Conservation (phyloP, 2,329 filamentous ascomycete species). For the Septoria petroselini region DNA sequence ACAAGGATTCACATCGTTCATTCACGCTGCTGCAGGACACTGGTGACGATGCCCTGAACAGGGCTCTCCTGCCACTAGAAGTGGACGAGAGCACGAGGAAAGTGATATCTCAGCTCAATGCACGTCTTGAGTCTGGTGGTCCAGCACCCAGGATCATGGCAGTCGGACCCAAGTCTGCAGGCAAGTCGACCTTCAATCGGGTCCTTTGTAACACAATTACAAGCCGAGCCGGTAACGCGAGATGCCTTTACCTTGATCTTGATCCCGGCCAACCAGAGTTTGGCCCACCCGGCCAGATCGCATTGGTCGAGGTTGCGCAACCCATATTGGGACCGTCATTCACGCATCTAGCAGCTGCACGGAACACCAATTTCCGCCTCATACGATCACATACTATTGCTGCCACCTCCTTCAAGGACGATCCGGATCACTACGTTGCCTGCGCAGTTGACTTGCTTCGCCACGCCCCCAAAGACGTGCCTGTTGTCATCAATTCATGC, state of each 20-base stretch:
- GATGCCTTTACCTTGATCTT: conserved; percentile 62
- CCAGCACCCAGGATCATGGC: conserved; percentile 52
- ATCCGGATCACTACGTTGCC: conserved; percentile 64
- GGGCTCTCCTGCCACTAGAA: conserved; percentile 32
- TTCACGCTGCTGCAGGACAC: conserved; percentile 37
- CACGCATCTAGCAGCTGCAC: conserved; percentile 51
- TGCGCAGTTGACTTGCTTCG: conserved; percentile 63
- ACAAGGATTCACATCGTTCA: conserved; percentile 26
- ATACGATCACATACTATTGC: conserved; percentile 66
- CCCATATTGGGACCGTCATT: conserved; percentile 67
- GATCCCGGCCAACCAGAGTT: conserved; percentile 78
- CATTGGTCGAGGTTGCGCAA: conserved; percentile 59
- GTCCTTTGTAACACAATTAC: conserved; percentile 65
- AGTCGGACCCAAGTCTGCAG: conserved; percentile 68
- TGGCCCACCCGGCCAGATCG: conserved; percentile 65
- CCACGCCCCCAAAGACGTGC: conserved; percentile 50
- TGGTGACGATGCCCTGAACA: conserved; percentile 25
- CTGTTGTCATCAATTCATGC: conserved; percentile 70
- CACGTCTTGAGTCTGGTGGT: conserved; percentile 28
- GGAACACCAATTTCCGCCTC: conserved; percentile 37
- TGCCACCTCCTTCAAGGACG: conserved; percentile 61
- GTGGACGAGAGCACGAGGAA: conserved; percentile 30
- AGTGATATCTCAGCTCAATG: conserved; percentile 46
- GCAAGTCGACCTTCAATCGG: conserved; percentile 71
- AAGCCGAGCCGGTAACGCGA: conserved; percentile 42